Percentiles rank a stretch among this genome's conserved stretches.
These are phyloP conservation scores for Mortierella sp. DNA, from an alignment of 371 early-diverging fungal genomes.

Conservation along the genomic window DNA sequence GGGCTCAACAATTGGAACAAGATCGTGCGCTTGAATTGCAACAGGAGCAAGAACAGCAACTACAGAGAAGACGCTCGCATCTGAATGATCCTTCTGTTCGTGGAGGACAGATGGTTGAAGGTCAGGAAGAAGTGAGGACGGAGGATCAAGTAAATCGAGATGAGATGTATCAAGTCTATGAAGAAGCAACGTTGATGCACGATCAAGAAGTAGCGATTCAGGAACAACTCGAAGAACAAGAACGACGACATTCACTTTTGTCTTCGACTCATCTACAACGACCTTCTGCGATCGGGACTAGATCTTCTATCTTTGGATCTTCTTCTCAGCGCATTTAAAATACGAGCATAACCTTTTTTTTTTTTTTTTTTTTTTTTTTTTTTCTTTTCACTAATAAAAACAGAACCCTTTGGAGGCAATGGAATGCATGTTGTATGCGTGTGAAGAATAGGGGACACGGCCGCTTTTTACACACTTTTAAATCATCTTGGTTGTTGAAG, in stretches of 20 bases:
- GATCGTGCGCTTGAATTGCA: background rate
- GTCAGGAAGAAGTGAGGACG: background rate
- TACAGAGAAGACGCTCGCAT: background rate
- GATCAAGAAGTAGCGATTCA: conserved; percentile 25
- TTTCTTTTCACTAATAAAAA: too few relatives aligned
- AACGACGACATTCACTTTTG: conserved; percentile 15
- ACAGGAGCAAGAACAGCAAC: background rate
- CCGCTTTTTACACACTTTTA: too few relatives aligned
- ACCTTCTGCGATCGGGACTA: too few relatives aligned
- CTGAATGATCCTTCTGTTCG: background rate
- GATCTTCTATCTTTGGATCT: too few relatives aligned
- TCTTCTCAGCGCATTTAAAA: too few relatives aligned
- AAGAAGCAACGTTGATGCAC: conserved; percentile 36
- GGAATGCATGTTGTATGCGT: too few relatives aligned
- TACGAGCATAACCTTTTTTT: too few relatives aligned
- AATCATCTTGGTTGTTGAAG: too few relatives aligned
- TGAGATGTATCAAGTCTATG: conserved; percentile 27
- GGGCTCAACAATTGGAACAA: background rate
- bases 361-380: too few relatives aligned
- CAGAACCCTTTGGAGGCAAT: too few relatives aligned
- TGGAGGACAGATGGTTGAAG: background rate
- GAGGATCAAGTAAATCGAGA: background rate
- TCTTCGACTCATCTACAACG: too few relatives aligned
- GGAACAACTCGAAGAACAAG: conserved; percentile 26
- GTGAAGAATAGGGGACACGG: too few relatives aligned